These are phyloP conservation scores for Fusarium miscanthi DNA, from an alignment of 2,329 filamentous ascomycete species.

Conservation along the genomic window DNA sequence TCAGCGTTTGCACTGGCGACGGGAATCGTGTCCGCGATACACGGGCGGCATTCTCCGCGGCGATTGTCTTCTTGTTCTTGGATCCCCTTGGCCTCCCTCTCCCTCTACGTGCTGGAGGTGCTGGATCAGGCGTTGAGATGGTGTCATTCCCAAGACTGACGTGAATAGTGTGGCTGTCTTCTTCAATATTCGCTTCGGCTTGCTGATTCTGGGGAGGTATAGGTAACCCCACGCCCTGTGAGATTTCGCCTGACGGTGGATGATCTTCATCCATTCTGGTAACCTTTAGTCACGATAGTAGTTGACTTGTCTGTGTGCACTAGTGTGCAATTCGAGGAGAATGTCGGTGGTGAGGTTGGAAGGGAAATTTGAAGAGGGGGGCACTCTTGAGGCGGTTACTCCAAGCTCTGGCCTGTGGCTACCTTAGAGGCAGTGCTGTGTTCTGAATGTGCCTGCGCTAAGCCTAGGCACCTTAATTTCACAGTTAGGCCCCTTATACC, in stretches of 20 bases:
- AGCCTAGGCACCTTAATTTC: no score
- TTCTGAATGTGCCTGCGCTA: background rate
- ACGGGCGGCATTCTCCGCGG: background rate
- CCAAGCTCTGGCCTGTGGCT: background rate
- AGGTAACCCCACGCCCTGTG: accelerated
- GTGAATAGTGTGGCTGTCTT: background rate
- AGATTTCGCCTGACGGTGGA: background rate
- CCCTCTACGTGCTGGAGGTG: background rate
- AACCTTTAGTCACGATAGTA: accelerated
- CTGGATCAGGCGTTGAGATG: accelerated
- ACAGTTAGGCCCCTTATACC: accelerated
- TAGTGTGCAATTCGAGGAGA: accelerated
- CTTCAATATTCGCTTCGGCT: background rate
- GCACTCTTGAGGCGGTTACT: background rate
- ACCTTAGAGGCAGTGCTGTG: background rate
- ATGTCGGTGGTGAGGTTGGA: background rate
- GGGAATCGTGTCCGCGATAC: background rate
- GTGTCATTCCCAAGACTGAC: background rate
- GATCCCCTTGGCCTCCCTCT: background rate
- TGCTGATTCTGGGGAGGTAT: background rate
- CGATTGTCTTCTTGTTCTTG: background rate
- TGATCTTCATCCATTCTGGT: background rate
- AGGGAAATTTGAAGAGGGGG: background rate
- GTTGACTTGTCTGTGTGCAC: no score
- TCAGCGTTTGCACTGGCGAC: background rate